These are phyloP conservation scores for Gossypium australe DNA, from an alignment of 345 rosid genomes.

Conservation along the genomic window DNA sequence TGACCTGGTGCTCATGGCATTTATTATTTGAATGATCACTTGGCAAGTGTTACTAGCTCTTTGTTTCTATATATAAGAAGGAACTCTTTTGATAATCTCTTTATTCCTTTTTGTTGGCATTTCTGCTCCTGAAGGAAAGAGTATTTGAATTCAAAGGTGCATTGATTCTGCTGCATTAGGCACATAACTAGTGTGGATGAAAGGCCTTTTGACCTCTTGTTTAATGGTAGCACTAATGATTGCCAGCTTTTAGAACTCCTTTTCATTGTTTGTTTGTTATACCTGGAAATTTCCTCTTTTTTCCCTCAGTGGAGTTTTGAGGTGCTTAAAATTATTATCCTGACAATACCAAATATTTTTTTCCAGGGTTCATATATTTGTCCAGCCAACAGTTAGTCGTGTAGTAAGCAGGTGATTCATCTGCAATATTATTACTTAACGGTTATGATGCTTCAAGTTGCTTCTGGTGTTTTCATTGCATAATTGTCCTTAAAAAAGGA, in stretches of 20 bases:
- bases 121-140: neutral
- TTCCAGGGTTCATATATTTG: slow-evolving; percentile 88
- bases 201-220: neutral
- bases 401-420: slow-evolving; percentile 72
- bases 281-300: neutral
- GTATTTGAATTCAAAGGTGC: neutral
- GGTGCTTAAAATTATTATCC: neutral
- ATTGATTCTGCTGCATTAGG: neutral
- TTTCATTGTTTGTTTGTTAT: neutral
- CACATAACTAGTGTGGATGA: neutral
- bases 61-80: neutral
- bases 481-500: neutral
- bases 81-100: neutral
- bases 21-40: neutral
- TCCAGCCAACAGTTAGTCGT: slow-evolving; percentile 82
- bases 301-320: neutral
- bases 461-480: slow-evolving; percentile 6
- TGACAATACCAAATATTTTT: slow-evolving; percentile 6
- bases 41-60: neutral
- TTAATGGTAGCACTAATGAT: neutral
- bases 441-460: slow-evolving; percentile 2
- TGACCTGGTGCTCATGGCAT: neutral
- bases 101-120: neutral
- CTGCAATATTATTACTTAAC: neutral
- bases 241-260: neutral